Conservation (phyloP, 2,329 filamentous ascomycete species). For the Rosellinia necatrix region DNA sequence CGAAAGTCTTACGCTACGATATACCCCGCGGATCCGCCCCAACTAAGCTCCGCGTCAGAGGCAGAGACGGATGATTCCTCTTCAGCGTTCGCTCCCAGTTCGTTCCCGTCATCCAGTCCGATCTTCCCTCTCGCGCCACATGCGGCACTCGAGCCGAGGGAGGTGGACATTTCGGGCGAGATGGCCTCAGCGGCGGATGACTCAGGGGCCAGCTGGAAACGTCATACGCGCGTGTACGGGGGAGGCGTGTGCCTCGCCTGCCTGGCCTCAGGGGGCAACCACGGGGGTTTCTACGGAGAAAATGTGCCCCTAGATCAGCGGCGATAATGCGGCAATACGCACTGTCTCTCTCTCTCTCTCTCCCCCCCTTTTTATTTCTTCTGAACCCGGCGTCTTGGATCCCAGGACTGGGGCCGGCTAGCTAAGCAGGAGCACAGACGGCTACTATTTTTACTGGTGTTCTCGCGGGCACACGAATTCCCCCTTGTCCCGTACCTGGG, state of each 20-base stretch:
- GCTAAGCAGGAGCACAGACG: constrained; percentile 7
- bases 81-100: constrained; percentile 50
- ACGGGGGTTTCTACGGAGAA: constrained; percentile 57
- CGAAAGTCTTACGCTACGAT: constrained; percentile 51
- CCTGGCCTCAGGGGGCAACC: constrained; percentile 51
- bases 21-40: constrained; percentile 42
- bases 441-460: background rate
- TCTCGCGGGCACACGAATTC: constrained; percentile 1
- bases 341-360: too few species aligned
- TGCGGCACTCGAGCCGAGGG: constrained; percentile 41
- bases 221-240: constrained; percentile 64
- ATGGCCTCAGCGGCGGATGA: constrained; percentile 55
- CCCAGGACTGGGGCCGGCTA: constrained; percentile 2
- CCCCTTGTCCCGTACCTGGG: constrained; percentile 14
- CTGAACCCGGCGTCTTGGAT: constrained; percentile 1
- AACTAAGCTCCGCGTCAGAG: constrained; percentile 23
- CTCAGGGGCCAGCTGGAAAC: constrained; percentile 57
- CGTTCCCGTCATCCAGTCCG: constrained; percentile 54
- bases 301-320: constrained; percentile 59
- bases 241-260: constrained; percentile 63
- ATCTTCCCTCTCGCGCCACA: constrained; percentile 54
- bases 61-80: constrained; percentile 32
- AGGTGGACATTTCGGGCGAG: constrained; percentile 54
- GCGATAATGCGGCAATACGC: constrained; percentile 46
- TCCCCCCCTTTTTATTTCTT: too few species aligned